Evolutionary conservation across 176 grass and related monocot species (phyloP).

Genomic region (Carex parvula): DNA sequence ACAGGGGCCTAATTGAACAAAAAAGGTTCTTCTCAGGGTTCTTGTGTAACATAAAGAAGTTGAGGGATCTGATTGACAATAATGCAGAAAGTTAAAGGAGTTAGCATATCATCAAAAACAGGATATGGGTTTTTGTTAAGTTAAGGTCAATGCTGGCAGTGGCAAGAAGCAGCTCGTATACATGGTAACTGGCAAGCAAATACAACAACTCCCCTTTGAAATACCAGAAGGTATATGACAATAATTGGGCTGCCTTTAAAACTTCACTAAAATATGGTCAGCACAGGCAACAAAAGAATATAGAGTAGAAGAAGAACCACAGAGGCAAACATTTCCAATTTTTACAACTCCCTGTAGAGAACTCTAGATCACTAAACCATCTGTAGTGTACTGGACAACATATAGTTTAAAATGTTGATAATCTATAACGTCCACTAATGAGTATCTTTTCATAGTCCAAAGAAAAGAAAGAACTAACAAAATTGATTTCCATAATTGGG

Average conservation of each 20-base stretch:
- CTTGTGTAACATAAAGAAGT: background rate
- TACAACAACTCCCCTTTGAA: background rate
- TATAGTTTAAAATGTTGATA: background rate
- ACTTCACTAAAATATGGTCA: background rate
- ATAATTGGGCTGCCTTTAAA: background rate
- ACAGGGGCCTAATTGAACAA: background rate
- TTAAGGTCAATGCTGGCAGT: background rate
- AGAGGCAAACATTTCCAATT: background rate
- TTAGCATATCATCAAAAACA: background rate
- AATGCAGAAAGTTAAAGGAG: background rate
- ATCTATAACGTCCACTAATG: background rate
- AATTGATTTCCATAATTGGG: background rate
- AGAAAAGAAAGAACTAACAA: background rate
- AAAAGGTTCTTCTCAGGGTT: background rate
- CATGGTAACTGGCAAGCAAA: background rate
- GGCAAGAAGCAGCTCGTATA: background rate
- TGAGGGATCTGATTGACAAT: background rate
- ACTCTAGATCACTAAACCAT: background rate
- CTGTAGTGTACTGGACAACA: background rate
- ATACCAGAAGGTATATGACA: background rate
- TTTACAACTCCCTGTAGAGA: background rate
- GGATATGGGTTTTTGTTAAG: background rate
- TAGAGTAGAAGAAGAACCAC: background rate
- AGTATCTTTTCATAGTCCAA: background rate
- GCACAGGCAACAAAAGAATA: background rate